These are phyloP conservation scores for Cystofilobasidium bisporidii DNA, from an alignment of 768 basidiomycete genomes.

Conservation along the genomic window DNA sequence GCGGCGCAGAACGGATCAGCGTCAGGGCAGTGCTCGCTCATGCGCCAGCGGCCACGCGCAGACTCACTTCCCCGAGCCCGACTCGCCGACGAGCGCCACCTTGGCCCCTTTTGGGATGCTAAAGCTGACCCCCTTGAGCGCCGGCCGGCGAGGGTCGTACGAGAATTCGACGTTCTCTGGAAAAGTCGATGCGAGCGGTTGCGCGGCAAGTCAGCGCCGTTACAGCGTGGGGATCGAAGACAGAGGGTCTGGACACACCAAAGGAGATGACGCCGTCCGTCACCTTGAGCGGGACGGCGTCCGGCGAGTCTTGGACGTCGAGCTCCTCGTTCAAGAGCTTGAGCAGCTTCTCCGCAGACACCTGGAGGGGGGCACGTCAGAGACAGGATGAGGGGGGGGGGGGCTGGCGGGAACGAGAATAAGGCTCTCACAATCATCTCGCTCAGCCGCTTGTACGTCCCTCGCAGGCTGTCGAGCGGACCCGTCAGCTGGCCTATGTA, in stretches of 20 bases:
- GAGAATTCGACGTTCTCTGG: slow-evolving; percentile 68
- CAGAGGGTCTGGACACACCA: too few relatives aligned
- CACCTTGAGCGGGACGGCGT: slow-evolving; percentile 62
- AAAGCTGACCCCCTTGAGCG: slow-evolving; percentile 72
- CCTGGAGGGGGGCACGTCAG: background rate
- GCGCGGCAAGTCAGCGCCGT: too few relatives aligned
- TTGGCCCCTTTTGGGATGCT: slow-evolving; percentile 75
- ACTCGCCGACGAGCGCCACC: slow-evolving; percentile 62
- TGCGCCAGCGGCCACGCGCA: too few relatives aligned
- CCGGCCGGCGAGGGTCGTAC: slow-evolving; percentile 50
- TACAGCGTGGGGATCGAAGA: too few relatives aligned
- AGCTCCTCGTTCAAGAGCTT: slow-evolving; percentile 65
- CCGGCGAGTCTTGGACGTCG: slow-evolving; percentile 71
- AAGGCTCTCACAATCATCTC: background rate
- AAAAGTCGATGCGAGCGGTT: background rate
- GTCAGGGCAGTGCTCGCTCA: too few relatives aligned
- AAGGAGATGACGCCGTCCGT: slow-evolving; percentile 76
- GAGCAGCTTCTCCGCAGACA: slow-evolving; percentile 45
- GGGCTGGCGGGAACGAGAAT: background rate
- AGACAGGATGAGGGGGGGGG: too few relatives aligned
- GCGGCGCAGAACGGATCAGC: too few relatives aligned
- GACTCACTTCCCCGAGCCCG: background rate
- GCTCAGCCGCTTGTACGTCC: slow-evolving; percentile 52
- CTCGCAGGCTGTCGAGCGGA: slow-evolving; percentile 58
- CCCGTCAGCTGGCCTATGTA: slow-evolving; percentile 44